Evolutionary conservation across 164 flowering plant genomes (phyloP).

Genomic region (Macadamia integrifolia): DNA sequence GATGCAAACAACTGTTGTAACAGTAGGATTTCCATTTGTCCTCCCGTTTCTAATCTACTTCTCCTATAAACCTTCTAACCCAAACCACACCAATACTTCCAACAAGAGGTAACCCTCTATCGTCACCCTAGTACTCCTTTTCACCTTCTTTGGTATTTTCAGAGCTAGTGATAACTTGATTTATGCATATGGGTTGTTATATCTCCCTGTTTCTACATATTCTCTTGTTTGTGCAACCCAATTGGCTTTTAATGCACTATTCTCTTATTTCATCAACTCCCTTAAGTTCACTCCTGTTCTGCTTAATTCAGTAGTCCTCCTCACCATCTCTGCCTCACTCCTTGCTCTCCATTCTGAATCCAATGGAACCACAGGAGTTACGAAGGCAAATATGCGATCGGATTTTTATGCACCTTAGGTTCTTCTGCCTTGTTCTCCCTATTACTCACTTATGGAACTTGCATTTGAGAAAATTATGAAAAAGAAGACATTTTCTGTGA

Average conservation of each 20-base stretch:
- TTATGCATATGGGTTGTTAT: slow-evolving; percentile 16
- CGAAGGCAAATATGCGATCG: background rate
- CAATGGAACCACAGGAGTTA: background rate
- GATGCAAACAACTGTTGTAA: slow-evolving; percentile 15
- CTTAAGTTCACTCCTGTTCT: slow-evolving; percentile 14
- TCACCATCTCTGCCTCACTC: slow-evolving; percentile 16
- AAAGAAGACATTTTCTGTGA: too few relatives aligned
- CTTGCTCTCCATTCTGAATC: slow-evolving; percentile 2
- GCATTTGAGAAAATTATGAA: too few relatives aligned
- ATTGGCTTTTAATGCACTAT: slow-evolving; percentile 18
- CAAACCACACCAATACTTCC: background rate
- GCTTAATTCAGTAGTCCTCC: slow-evolving; percentile 15
- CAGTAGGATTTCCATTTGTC: slow-evolving; percentile 12
- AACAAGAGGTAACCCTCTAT: too few relatives aligned
- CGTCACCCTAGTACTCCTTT: background rate
- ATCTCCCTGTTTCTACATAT: slow-evolving; percentile 21
- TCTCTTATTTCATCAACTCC: slow-evolving; percentile 17
- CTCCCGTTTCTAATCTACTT: background rate
- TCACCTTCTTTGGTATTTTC: slow-evolving; percentile 3
- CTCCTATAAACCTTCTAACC: background rate
- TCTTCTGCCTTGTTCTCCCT: too few relatives aligned
- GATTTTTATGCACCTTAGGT: too few relatives aligned
- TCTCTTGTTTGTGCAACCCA: slow-evolving; percentile 24
- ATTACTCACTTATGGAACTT: too few relatives aligned
- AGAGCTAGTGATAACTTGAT: slow-evolving; percentile 12